These are phyloP conservation scores for Chondrostereum purpureum DNA, from an alignment of 1,284 basidiomycete species.

Conservation along the genomic window DNA sequence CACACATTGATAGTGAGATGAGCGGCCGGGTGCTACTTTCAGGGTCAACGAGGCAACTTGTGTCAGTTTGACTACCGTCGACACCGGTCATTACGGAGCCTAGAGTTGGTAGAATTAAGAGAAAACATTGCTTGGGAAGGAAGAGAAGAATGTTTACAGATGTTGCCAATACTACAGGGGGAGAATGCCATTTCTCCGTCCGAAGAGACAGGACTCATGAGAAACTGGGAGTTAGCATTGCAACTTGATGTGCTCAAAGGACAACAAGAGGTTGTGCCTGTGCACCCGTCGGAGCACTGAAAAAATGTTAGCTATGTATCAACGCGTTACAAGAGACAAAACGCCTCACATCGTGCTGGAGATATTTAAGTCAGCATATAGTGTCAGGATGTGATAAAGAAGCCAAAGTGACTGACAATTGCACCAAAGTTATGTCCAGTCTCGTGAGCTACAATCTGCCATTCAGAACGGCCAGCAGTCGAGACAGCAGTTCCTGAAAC, in stretches of 20 bases:
- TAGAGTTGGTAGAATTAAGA: too few relatives aligned
- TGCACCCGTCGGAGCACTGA: too few relatives aligned
- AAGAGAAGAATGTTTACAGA: constrained; percentile 53
- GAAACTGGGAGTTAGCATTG: constrained; percentile 59
- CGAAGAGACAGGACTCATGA: constrained; percentile 80
- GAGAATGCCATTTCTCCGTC: constrained; percentile 67
- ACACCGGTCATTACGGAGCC: constrained; percentile 56
- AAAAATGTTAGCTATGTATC: too few relatives aligned
- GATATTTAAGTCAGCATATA: constrained; percentile 1
- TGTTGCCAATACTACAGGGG: constrained; percentile 79
- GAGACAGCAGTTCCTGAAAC: constrained; percentile 85
- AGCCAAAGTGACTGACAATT: constrained; percentile 31
- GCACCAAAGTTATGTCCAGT: constrained; percentile 89
- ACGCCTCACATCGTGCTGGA: constrained; percentile 62
- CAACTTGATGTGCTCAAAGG: too few relatives aligned
- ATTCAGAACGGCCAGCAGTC: constrained; percentile 66
- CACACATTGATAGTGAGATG: constrained; percentile 69
- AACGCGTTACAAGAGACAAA: too few relatives aligned
- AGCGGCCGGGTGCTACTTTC: constrained; percentile 30
- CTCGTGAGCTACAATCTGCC: constrained; percentile 84
- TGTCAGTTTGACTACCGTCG: constrained; percentile 37
- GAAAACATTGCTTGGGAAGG: background rate
- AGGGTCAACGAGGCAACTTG: constrained; percentile 59
- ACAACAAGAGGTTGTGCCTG: too few relatives aligned
- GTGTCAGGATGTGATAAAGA: too few relatives aligned